These are phyloP conservation scores for Phytophthora europaea DNA, from an alignment of 352 stramenopile species.

Conservation along the genomic window DNA sequence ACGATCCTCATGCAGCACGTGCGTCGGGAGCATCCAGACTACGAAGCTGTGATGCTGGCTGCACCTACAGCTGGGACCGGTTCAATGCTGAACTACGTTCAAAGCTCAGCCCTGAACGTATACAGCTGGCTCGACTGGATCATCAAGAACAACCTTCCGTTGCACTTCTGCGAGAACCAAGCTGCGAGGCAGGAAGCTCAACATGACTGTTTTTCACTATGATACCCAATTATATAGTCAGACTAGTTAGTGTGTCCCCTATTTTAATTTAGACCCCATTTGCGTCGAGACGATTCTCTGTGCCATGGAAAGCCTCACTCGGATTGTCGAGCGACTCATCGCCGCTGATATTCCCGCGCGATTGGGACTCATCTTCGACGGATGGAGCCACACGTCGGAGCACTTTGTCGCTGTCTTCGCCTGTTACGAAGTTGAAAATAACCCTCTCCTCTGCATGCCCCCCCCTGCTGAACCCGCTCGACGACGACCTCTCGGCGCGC, in stretches of 20 bases:
- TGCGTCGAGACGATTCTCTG: no score
- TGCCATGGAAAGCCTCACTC: no score
- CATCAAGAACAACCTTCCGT: not conserved
- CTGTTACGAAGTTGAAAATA: conserved; percentile 8
- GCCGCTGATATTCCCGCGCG: not conserved
- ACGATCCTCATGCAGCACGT: conserved; percentile 10
- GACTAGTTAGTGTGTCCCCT: no score
- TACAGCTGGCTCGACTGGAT: conserved; percentile 10
- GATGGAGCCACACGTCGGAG: conserved; percentile 12
- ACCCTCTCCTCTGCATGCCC: no score
- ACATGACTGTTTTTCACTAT: no score
- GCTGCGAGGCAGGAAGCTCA: not conserved
- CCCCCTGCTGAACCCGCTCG: no score
- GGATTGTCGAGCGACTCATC: no score
- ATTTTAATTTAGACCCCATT: no score
- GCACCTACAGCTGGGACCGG: not conserved
- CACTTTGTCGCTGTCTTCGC: conserved; percentile 15
- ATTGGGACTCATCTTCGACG: conserved; percentile 15
- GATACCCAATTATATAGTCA: no score
- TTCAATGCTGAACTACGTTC: conserved; percentile 11
- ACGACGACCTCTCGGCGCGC: no score
- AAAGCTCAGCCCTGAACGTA: not conserved
- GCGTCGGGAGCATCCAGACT: conserved; percentile 1
- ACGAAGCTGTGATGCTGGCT: not conserved
- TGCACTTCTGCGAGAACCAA: conserved; percentile 7